Conservation (phyloP, 805 yeast genomes). For the Scheffersomyces coipomensis region DNA sequence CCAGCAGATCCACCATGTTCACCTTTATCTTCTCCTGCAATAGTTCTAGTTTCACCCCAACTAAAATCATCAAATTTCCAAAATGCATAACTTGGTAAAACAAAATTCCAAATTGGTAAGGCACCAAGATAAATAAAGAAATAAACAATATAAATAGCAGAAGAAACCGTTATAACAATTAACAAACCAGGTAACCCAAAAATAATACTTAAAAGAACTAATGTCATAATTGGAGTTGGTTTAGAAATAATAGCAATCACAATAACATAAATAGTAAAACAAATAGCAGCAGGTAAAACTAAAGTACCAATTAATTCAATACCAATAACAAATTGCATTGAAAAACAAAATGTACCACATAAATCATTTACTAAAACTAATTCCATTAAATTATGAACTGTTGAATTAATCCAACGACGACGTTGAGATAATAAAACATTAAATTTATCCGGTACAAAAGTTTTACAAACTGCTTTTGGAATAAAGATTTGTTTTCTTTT, state of each 20-base stretch:
- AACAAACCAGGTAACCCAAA: constrained; percentile 84
- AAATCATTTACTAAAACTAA: constrained; percentile 78
- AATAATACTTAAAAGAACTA: constrained; percentile 71
- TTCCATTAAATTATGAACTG: constrained; percentile 90
- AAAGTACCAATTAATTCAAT: constrained; percentile 85
- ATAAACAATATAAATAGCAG: constrained; percentile 71
- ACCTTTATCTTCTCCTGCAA: constrained; percentile 63
- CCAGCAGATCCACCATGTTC: constrained; percentile 73
- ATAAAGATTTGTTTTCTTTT: constrained; percentile 83
- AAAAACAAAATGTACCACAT: constrained; percentile 92
- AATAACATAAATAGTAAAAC: constrained; percentile 78
- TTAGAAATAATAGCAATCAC: constrained; percentile 63
- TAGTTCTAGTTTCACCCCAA: constrained; percentile 94
- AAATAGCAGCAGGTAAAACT: constrained; percentile 84
- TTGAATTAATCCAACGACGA: constrained; percentile 96
- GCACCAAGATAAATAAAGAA: constrained; percentile 76
- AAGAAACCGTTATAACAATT: constrained; percentile 77
- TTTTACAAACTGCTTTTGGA: constrained; percentile 89
- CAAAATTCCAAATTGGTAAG: constrained; percentile 91
- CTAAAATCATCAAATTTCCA: constrained; percentile 97
- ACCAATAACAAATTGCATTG: constrained; percentile 88
- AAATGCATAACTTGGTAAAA: constrained; percentile 80
- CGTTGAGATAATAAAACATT: constrained; percentile 83
- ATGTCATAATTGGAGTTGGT: constrained; percentile 78
- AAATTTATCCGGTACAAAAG: constrained; percentile 83